Base-by-base conservation (phyloP, 139 green algal genomes). In the Chlorella vulgaris region DNA sequence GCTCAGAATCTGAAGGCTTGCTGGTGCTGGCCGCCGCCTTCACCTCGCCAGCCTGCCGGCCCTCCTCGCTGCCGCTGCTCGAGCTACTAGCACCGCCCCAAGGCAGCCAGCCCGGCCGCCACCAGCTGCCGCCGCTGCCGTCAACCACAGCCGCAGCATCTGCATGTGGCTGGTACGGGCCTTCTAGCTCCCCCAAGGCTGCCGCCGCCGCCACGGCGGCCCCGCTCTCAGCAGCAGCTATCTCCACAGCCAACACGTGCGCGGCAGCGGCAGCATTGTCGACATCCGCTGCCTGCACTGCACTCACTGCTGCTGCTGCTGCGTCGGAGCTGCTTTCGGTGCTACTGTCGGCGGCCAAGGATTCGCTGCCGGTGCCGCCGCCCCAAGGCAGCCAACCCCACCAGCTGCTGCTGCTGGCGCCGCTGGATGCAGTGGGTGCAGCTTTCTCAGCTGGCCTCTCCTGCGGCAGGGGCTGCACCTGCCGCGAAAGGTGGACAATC, bases 401-500 rank as follows among this genome's bases (percentile, higher is more conserved):
- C 65, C 28, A 36, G n/a, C 65, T 74, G 29, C 76, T 43, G 42
- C 42, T 19, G 4, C 33, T 40, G 35, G 36, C 31, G 18, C 31
- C 29, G 36, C 36, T 42, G 42, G 35, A 24, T n/a, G 15, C 35
- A 43, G 50, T 77, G 55, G 76, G 80, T 62, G 38, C 65, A 18
- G 74, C 43, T 36, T 10, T 33, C 7, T 83, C 81, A 89, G 88
- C 15, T n/a, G n/a, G n/a, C n/a, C n/a, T n/a, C 50, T 69, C 40
- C 1, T 19, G 7, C 26, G 47, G 24, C 4, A 18, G 35, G 35
- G 65, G 47, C 77, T 68, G 65, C 47, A 76, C 77, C 35, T 89
- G 62, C 33, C 62, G 65, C 4, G 89, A 90, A 53, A 96, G 85
- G 75, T 84, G 61, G 18, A 85, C 76, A 42, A 96, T 89, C 63